A percentile compares a stretch with the other conserved stretches of the same genome.
Conservation (phyloP, 1,284 basidiomycete species). For the Tylopilus orsonianus region DNA sequence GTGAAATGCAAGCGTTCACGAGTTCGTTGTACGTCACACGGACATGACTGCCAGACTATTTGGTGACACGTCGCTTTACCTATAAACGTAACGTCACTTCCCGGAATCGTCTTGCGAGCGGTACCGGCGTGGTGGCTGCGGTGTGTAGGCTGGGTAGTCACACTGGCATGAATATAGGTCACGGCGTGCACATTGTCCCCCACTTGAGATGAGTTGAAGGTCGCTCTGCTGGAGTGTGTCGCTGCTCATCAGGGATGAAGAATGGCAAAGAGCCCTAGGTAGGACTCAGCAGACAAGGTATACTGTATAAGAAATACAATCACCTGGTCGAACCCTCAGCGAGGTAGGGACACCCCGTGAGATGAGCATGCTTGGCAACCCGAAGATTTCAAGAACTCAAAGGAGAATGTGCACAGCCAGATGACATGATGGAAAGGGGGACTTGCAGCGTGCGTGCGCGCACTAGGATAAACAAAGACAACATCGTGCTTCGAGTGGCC, state of each 20-base stretch:
- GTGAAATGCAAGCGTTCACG: constrained; percentile 8
- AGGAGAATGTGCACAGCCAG: constrained; percentile 29
- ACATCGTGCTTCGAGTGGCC: constrained; percentile 12
- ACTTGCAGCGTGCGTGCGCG: background rate
- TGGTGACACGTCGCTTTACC: constrained; percentile 13
- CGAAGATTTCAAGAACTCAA: constrained; percentile 19
- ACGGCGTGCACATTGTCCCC: constrained; percentile 5
- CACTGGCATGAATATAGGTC: constrained; percentile 1
- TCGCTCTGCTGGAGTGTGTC: background rate
- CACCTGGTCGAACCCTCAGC: constrained; percentile 1
- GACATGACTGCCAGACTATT: constrained; percentile 29
- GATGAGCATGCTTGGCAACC: constrained; percentile 15
- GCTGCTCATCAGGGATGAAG: background rate
- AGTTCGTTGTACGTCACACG: constrained; percentile 20
- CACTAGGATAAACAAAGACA: constrained; percentile 6
- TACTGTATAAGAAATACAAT: too few relatives aligned
- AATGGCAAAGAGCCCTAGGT: background rate
- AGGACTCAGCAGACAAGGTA: constrained; percentile 4
- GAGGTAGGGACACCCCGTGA: constrained; percentile 22
- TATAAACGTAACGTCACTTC: constrained; percentile 20
- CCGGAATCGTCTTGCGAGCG: constrained; percentile 22
- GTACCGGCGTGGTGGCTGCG: constrained; percentile 24
- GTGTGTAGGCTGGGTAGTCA: constrained; percentile 2
- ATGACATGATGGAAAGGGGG: constrained; percentile 12
- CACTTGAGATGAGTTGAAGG: constrained; percentile 7